phyloP scores from a whole-genome alignment of 106 monocot genomes.

The Iris macrosiphon region DNA sequence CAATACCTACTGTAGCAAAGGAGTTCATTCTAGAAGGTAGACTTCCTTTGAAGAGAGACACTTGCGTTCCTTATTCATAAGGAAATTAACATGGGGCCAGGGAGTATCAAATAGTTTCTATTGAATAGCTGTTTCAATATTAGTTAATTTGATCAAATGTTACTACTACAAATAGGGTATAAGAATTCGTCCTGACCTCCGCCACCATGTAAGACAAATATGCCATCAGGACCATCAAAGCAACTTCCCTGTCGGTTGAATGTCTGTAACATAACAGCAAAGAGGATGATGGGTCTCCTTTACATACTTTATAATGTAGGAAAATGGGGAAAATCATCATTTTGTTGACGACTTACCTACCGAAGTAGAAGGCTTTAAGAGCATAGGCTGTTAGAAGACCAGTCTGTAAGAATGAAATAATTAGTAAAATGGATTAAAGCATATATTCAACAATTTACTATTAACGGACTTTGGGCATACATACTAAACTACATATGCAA shows the following conservation, averaged over 20 bases:
- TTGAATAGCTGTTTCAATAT: too few species aligned
- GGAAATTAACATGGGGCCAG: too few species aligned
- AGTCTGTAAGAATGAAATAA: conserved; percentile 27
- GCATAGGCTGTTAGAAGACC: conserved; percentile 63
- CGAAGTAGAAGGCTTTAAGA: conserved; percentile 72
- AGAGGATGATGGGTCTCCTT: background rate
- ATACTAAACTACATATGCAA: too few species aligned
- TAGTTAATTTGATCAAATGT: too few species aligned
- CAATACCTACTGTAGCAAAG: too few species aligned
- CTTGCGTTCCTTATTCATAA: too few species aligned
- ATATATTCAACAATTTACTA: too few species aligned
- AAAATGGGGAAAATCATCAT: background rate
- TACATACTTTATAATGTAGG: background rate
- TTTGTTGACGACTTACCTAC: conserved; percentile 37
- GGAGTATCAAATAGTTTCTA: too few species aligned
- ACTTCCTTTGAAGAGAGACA: too few species aligned
- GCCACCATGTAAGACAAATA: conserved; percentile 87
- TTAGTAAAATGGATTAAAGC: background rate
- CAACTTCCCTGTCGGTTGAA: conserved; percentile 81
- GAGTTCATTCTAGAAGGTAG: too few species aligned
- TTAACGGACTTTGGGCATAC: too few species aligned
- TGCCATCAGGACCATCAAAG: conserved; percentile 77
- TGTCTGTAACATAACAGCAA: conserved; percentile 38
- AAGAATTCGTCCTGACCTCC: conserved; percentile 64
- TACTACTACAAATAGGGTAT: too few species aligned